These are phyloP conservation scores for Elongisporangium senticosum DNA, from an alignment of 352 stramenopile genomes.

Conservation along the genomic window DNA sequence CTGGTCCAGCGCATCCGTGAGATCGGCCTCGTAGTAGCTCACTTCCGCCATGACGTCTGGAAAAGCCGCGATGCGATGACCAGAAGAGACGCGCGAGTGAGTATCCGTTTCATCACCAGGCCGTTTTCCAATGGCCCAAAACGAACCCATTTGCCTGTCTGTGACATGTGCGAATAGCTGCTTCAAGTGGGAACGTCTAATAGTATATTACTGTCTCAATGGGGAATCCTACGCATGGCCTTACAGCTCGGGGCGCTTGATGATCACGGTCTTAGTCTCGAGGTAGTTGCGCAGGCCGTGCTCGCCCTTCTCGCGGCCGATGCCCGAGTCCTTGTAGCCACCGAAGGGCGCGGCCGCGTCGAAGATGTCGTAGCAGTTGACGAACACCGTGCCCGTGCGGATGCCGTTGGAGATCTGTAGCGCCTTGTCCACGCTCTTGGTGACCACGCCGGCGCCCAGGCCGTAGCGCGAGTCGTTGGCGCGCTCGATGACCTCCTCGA, in stretches of 20 bases:
- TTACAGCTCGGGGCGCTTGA: conserved; percentile 39
- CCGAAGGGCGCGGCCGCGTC: conserved; percentile 84
- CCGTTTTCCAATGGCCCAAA: background rate
- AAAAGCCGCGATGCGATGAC: conserved; percentile 2
- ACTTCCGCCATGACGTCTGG: conserved; percentile 64
- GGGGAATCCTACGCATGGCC: too few species aligned
- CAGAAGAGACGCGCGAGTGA: background rate
- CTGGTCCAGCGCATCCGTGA: conserved; percentile 77
- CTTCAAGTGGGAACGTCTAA: too few species aligned
- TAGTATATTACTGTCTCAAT: too few species aligned
- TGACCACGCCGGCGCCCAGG: conserved; percentile 87
- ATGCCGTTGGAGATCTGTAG: conserved; percentile 87
- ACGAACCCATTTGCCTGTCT: too few species aligned
- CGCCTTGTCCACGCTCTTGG: conserved; percentile 75
- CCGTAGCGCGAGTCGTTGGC: conserved; percentile 88
- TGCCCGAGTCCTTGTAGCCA: conserved; percentile 83
- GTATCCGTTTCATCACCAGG: background rate
- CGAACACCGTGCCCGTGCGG: conserved; percentile 88
- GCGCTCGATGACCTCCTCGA: conserved; percentile 84
- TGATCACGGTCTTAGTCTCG: conserved; percentile 75
- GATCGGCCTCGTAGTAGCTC: conserved; percentile 84
- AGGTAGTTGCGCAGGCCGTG: conserved; percentile 70
- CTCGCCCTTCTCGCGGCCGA: conserved; percentile 79
- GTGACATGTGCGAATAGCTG: too few species aligned
- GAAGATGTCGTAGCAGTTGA: conserved; percentile 93